A percentile compares a stretch with the other conserved stretches of the same genome.
Conservation (phyloP, 768 basidiomycete genomes). For the Amanita subjunquillea region DNA sequence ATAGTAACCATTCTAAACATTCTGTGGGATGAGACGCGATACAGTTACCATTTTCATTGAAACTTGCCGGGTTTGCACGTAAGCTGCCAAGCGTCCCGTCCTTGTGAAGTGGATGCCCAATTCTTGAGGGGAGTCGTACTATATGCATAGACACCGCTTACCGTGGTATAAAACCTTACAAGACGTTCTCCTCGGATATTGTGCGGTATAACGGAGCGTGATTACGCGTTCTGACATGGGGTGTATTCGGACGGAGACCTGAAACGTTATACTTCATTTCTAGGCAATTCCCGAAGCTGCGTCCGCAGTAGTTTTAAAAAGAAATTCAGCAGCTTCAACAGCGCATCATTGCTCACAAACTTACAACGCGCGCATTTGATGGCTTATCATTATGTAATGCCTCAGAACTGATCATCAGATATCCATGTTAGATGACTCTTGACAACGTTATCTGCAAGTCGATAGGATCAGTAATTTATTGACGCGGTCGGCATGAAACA, state of each 20-base stretch:
- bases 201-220: background rate
- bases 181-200: background rate
- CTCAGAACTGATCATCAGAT: too few species aligned
- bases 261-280: background rate
- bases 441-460: background rate
- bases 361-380: background rate
- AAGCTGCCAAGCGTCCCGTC: background rate
- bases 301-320: background rate
- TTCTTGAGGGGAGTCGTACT: background rate
- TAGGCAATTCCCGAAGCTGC: background rate
- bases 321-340: background rate
- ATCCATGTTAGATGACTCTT: too few species aligned
- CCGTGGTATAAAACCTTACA: background rate
- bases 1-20: too few species aligned
- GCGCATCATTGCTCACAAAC: background rate
- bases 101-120: background rate
- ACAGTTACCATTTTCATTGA: background rate
- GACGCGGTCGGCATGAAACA: background rate
- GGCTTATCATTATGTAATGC: background rate
- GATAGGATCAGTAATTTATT: background rate
- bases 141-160: background rate
- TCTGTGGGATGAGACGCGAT: background rate
- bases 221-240: background rate
- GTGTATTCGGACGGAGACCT: background rate
- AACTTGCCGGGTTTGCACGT: background rate